A percentile compares a stretch with the other conserved stretches of the same genome.
Evolutionary conservation across 2,329 filamentous ascomycete genomes (phyloP).

Genomic region (Talaromyces verruculosus): DNA sequence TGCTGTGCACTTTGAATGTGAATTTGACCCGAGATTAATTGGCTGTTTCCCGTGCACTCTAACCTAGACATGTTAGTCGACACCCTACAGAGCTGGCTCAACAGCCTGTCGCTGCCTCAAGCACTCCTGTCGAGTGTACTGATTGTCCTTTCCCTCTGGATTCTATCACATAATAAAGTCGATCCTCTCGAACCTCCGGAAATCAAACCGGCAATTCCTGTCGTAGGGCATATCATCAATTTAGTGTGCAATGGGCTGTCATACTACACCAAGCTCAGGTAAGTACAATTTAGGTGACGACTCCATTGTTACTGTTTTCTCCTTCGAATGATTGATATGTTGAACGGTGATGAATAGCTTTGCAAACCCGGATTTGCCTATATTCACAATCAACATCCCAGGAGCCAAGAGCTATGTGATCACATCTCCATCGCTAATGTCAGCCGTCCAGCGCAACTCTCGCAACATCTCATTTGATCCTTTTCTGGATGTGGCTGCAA

Average conservation of each 20-base stretch:
- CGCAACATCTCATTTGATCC: constrained; percentile 29
- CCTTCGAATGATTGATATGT: not conserved
- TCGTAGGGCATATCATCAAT: constrained; percentile 31
- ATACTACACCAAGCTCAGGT: constrained; percentile 29
- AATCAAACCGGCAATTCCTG: constrained; percentile 26
- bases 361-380: constrained; percentile 21
- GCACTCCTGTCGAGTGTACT: not conserved
- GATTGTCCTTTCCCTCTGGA: not conserved
- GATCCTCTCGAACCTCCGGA: constrained; percentile 32
- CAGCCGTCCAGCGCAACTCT: constrained; percentile 28
- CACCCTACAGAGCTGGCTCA: not conserved
- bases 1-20: not conserved
- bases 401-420: constrained; percentile 31
- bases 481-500: constrained; percentile 24
- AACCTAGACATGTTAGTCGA: not conserved
- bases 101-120: not conserved
- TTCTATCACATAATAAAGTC: constrained; percentile 4
- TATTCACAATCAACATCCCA: constrained; percentile 30
- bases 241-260: constrained; percentile 27
- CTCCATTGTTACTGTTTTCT: not conserved
- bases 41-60: not conserved
- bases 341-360: not conserved
- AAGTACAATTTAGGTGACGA: not conserved
- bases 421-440: constrained; percentile 28
- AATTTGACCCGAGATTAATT: not conserved